phyloP scores from a whole-genome alignment of 2,329 filamentous ascomycete genomes.

The Pochonia chlamydosporia region DNA sequence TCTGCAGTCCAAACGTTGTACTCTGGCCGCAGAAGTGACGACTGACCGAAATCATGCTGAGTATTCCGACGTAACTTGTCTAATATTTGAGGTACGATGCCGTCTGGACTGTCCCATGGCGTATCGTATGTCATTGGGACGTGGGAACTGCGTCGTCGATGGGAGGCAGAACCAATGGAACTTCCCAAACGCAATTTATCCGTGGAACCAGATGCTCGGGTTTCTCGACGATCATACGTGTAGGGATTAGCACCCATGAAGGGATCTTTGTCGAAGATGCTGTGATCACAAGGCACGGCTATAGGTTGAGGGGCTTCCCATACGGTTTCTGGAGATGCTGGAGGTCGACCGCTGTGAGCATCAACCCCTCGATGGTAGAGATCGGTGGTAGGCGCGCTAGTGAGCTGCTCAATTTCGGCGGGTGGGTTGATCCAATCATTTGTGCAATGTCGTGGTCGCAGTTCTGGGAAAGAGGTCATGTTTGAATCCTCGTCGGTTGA shows the following conservation, averaged over 20 bases:
- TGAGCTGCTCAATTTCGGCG: constrained; percentile 12
- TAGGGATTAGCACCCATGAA: constrained; percentile 9
- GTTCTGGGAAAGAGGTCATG: constrained; percentile 29
- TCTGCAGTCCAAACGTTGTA: constrained; percentile 10
- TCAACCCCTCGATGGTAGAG: constrained; percentile 25
- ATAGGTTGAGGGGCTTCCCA: constrained; percentile 10
- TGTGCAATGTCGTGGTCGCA: constrained; percentile 25
- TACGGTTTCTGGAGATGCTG: constrained; percentile 5
- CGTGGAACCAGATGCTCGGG: constrained; percentile 2
- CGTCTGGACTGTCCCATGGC: constrained; percentile 7
- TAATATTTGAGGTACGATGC: constrained; percentile 19
- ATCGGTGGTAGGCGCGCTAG: constrained; percentile 6
- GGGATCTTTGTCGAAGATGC: constrained; percentile 18
- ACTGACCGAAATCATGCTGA: constrained; percentile 17
- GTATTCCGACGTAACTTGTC: constrained; percentile 22
- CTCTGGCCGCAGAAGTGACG: not conserved
- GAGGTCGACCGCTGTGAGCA: constrained; percentile 17
- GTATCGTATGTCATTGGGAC: constrained; percentile 7
- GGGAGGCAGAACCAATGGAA: constrained; percentile 18
- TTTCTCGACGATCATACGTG: constrained; percentile 2
- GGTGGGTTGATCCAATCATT: constrained; percentile 25
- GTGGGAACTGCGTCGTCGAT: constrained; percentile 20
- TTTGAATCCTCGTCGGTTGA: constrained; percentile 15
- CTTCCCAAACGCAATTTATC: constrained; percentile 15
- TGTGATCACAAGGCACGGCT: constrained; percentile 9